Percentiles rank a stretch among this genome's conserved stretches.
phyloP scores from a whole-genome alignment of 257 asterid genomes.

The Solanum neorickii region DNA sequence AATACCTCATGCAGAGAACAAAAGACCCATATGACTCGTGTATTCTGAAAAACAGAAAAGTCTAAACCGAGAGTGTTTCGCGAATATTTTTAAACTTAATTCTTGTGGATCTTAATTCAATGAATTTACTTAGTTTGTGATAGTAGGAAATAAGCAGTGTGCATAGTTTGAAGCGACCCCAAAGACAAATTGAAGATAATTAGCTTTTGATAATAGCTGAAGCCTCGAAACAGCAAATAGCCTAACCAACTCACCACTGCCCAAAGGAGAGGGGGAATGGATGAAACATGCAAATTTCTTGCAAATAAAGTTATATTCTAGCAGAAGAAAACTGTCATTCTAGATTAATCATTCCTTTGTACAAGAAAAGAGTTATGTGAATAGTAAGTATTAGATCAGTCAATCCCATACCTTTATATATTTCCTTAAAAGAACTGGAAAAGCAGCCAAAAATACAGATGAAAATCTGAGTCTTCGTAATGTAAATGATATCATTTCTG shows the following conservation, averaged over 20 bases:
- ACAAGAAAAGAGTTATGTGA: not conserved
- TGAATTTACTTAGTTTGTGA: not conserved
- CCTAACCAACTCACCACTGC: not conserved
- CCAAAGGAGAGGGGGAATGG: not conserved
- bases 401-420: constrained; percentile 53
- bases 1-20: not conserved
- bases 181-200: not conserved
- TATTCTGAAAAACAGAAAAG: not conserved
- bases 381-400: not conserved
- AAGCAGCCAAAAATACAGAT: constrained; percentile 65
- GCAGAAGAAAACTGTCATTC: not conserved
- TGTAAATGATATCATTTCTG: constrained; percentile 77
- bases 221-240: not conserved
- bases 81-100: not conserved
- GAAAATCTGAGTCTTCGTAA: constrained; percentile 60
- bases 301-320: not conserved
- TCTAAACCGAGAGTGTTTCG: not conserved
- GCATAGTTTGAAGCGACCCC: not conserved
- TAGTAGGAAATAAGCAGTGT: not conserved
- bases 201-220: not conserved
- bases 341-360: not conserved
- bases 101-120: not conserved
- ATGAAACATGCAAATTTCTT: not conserved
- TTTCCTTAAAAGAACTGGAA: constrained; percentile 81
- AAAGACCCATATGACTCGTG: not conserved